A percentile compares a stretch with the other conserved stretches of the same genome.
phyloP scores from a whole-genome alignment of 768 basidiomycete genomes.

The Strobilomyces confusus region DNA sequence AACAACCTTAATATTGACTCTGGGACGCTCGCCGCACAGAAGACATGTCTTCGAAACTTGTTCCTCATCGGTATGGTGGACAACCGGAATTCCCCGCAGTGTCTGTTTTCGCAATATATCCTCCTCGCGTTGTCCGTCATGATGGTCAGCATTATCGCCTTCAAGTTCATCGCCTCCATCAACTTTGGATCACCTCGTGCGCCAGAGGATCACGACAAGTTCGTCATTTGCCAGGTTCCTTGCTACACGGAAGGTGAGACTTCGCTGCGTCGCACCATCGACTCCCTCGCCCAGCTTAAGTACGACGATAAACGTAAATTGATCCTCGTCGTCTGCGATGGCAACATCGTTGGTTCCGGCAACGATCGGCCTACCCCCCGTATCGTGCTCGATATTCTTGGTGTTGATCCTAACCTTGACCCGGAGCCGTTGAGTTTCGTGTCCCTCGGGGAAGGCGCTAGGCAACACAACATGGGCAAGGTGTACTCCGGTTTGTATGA shows the following conservation, averaged over 20 bases:
- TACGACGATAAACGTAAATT: slow-evolving; percentile 99
- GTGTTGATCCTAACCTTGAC: slow-evolving; percentile 88
- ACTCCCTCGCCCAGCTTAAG: slow-evolving; percentile 89
- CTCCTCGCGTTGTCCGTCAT: slow-evolving; percentile 82
- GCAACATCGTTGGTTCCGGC: slow-evolving; percentile 96
- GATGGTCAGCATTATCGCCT: slow-evolving; percentile 94
- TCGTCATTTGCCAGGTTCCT: slow-evolving; percentile 96
- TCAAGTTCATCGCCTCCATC: slow-evolving; percentile 92
- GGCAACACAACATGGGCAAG: slow-evolving; percentile 98
- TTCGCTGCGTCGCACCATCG: slow-evolving; percentile 85
- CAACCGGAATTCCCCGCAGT: slow-evolving; percentile 85
- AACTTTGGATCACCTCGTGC: slow-evolving; percentile 79
- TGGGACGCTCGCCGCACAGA: slow-evolving; percentile 50
- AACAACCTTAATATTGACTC: slow-evolving; percentile 58
- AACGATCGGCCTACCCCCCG: slow-evolving; percentile 96
- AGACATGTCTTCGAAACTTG: slow-evolving; percentile 87
- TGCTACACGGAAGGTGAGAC: slow-evolving; percentile 96
- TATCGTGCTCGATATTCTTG: slow-evolving; percentile 95
- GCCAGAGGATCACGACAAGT: slow-evolving; percentile 95
- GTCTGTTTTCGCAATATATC: slow-evolving; percentile 87
- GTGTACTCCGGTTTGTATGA: slow-evolving; percentile 96
- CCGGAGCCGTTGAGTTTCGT: slow-evolving; percentile 94
- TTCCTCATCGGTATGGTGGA: slow-evolving; percentile 92
- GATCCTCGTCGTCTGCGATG: slow-evolving; percentile 38
- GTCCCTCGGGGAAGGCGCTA: slow-evolving; percentile 89